A percentile compares a stretch with the other conserved stretches of the same genome.
phyloP scores from a whole-genome alignment of 208 protist genomes.

The Acanthamoeba divionensis region DNA sequence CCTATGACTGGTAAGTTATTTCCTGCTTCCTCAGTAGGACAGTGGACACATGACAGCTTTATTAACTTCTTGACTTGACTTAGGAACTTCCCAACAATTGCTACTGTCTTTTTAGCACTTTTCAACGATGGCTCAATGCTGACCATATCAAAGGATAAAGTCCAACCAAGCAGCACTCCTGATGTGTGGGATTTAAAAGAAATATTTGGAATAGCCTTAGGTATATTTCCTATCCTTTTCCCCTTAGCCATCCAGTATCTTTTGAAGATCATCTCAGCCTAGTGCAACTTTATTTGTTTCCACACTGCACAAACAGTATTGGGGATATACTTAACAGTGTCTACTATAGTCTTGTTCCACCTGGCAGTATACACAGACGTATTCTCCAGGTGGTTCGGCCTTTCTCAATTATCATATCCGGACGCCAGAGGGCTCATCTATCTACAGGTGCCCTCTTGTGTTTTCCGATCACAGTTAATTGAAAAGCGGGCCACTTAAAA shows the following conservation, averaged over 20 bases:
- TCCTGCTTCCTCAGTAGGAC: too few relatives aligned
- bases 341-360: slow-evolving; percentile 70
- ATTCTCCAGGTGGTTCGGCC: not conserved
- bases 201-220: slow-evolving; percentile 67
- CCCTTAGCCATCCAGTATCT: too few relatives aligned
- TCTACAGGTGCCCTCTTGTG: slow-evolving; percentile 49
- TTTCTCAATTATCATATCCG: not conserved
- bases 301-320: too few relatives aligned
- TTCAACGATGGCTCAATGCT: slow-evolving; percentile 79
- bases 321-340: not conserved
- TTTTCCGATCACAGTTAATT: not conserved
- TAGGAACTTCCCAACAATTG: slow-evolving; percentile 70
- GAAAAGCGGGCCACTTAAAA: too few relatives aligned
- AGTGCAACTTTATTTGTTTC: too few relatives aligned
- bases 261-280: too few relatives aligned
- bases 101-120: slow-evolving; percentile 73
- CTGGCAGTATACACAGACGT: slow-evolving; percentile 18
- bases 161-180: slow-evolving; percentile 60
- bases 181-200: slow-evolving; percentile 68
- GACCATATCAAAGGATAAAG: slow-evolving; percentile 75
- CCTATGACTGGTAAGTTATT: slow-evolving; percentile 59
- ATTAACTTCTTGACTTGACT: too few relatives aligned
- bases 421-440: slow-evolving; percentile 74
- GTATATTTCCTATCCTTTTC: too few relatives aligned
- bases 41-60: too few relatives aligned